Conservation (phyloP, 305 asterid genomes). For the Plantago coronopus region DNA sequence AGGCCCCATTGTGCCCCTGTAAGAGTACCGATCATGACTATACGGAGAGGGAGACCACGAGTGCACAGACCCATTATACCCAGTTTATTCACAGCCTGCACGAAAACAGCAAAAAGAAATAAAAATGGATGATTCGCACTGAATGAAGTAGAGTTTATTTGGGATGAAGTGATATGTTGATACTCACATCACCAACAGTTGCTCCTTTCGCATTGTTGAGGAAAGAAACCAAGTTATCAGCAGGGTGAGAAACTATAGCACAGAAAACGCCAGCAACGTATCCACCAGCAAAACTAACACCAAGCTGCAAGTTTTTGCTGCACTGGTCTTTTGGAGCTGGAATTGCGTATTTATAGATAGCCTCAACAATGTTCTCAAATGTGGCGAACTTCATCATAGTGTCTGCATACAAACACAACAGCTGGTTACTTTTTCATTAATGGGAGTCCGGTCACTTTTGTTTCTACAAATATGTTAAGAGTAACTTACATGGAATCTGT, state of each 20-base stretch:
- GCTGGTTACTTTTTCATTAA: constrained; percentile 1
- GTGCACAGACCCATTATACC: constrained; percentile 79
- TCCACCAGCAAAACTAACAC: constrained; percentile 82
- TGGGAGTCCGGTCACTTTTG: not conserved
- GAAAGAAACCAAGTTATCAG: constrained; percentile 87
- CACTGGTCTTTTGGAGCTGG: constrained; percentile 87
- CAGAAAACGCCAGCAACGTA: constrained; percentile 81
- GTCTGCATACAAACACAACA: constrained; percentile 36
- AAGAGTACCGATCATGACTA: constrained; percentile 89
- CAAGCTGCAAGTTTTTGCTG: constrained; percentile 64
- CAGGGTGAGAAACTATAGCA: constrained; percentile 79
- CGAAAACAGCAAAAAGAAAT: not conserved
- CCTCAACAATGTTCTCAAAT: constrained; percentile 73
- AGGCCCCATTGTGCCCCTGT: constrained; percentile 97
- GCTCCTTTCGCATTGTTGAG: constrained; percentile 93
- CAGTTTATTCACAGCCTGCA: constrained; percentile 56
- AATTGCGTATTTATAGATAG: constrained; percentile 56
- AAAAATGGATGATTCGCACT: not conserved
- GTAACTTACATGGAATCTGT: constrained; percentile 82
- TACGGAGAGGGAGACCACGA: constrained; percentile 93
- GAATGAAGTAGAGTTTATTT: not conserved
- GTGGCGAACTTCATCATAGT: constrained; percentile 97
- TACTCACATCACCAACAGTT: constrained; percentile 67
- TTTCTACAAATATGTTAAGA: no score
- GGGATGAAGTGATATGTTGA: constrained; percentile 3